These are phyloP conservation scores for Gynochthodes officinalis DNA, from an alignment of 257 asterid species.

Conservation along the genomic window DNA sequence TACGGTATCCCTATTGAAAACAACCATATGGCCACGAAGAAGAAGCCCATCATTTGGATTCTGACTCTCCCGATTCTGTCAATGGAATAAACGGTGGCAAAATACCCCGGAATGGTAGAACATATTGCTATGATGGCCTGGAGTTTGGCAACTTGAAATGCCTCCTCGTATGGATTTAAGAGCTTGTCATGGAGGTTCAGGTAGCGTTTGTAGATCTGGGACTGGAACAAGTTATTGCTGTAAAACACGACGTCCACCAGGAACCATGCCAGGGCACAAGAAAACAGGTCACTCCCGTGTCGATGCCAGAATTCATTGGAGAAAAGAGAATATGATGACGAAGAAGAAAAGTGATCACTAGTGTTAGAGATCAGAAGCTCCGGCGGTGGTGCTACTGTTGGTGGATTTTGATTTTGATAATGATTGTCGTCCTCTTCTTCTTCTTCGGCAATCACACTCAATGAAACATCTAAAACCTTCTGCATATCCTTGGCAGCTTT, in stretches of 20 bases:
- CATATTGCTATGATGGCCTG: slow-evolving; percentile 52
- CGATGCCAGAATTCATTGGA: slow-evolving; percentile 40
- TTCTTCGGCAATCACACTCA: slow-evolving; percentile 34
- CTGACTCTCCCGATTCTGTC: slow-evolving; percentile 51
- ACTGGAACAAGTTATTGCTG: slow-evolving; percentile 50
- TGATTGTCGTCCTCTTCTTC: neutral
- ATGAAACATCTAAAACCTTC: slow-evolving; percentile 34
- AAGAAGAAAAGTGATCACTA: neutral
- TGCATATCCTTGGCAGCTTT: slow-evolving; percentile 54
- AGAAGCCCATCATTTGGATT: slow-evolving; percentile 52
- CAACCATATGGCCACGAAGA: slow-evolving; percentile 40
- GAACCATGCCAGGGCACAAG: slow-evolving; percentile 48
- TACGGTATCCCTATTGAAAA: slow-evolving; percentile 47
- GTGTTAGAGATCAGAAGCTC: no score
- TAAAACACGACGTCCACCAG: slow-evolving; percentile 51
- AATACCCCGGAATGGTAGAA: slow-evolving; percentile 60
- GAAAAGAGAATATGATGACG: slow-evolving; percentile 30
- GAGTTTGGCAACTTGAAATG: slow-evolving; percentile 39
- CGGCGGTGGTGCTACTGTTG: no score
- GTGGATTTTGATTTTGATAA: neutral
- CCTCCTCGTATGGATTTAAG: slow-evolving; percentile 36
- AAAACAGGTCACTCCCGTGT: slow-evolving; percentile 53
- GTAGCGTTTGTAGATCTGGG: slow-evolving; percentile 27
- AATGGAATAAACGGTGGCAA: slow-evolving; percentile 46
- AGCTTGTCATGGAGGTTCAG: neutral